Evolutionary conservation across 2,329 filamentous ascomycete genomes (phyloP).

Genomic region (Leptographium galeiforme): DNA sequence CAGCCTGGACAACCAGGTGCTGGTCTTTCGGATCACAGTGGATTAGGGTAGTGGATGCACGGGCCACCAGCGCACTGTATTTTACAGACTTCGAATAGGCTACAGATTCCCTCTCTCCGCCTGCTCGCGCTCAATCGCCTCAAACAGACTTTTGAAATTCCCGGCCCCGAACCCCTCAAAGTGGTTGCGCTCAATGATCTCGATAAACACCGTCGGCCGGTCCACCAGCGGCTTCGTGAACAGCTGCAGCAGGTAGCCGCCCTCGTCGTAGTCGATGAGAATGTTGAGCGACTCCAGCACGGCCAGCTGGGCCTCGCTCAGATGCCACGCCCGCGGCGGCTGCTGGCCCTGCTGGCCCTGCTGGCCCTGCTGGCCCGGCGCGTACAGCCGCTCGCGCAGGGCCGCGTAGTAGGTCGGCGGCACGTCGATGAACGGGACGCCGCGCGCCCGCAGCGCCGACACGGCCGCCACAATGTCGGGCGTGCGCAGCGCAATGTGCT

Average conservation of each 20-base stretch:
- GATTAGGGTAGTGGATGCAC: slow-evolving; percentile 9
- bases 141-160: slow-evolving; percentile 90
- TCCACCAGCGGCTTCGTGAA: slow-evolving; percentile 88
- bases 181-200: slow-evolving; percentile 86
- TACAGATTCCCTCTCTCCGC: slow-evolving; percentile 70
- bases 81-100: too few species aligned
- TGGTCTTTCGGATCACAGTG: slow-evolving; percentile 42
- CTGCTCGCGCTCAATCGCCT: slow-evolving; percentile 91
- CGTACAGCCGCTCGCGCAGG: slow-evolving; percentile 53
- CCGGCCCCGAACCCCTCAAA: slow-evolving; percentile 90
- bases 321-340: slow-evolving; percentile 40
- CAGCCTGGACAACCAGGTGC: slow-evolving; percentile 45
- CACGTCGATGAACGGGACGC: slow-evolving; percentile 86
- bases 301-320: slow-evolving; percentile 64
- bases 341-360: neutral
- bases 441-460: slow-evolving; percentile 64
- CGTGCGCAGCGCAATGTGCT: slow-evolving; percentile 84
- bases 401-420: slow-evolving; percentile 75
- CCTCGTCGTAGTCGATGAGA: slow-evolving; percentile 89
- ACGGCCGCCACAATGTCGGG: slow-evolving; percentile 68
- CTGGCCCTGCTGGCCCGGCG: neutral
- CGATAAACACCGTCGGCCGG: slow-evolving; percentile 86
- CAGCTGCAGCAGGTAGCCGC: slow-evolving; percentile 65
- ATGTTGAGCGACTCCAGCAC: slow-evolving; percentile 68
- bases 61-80: too few species aligned